phyloP scores from a whole-genome alignment of 129 eudicot species.

The Mikania micrantha region DNA sequence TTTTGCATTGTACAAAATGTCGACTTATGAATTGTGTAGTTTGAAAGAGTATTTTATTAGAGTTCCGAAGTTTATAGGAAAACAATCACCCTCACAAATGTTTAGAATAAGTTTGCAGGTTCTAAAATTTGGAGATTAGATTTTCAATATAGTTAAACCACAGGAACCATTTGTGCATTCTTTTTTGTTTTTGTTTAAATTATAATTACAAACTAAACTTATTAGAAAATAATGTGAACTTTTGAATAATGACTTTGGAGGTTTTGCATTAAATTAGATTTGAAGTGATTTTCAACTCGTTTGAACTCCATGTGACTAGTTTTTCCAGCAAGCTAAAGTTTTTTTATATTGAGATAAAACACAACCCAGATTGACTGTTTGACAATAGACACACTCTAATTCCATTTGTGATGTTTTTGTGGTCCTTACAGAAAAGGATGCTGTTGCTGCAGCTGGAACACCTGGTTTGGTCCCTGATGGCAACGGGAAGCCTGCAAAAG shows the following conservation, averaged over 20 bases:
- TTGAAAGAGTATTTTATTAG: too few species aligned
- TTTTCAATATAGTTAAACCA: too few species aligned
- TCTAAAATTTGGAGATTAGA: too few species aligned
- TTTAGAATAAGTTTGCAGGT: too few species aligned
- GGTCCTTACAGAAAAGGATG: conserved; percentile 61
- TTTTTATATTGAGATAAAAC: background rate
- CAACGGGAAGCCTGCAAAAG: conserved; percentile 59
- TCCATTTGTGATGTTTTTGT: background rate
- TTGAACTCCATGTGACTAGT: background rate
- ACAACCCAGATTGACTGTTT: background rate
- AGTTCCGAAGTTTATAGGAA: too few species aligned
- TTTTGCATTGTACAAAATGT: too few species aligned
- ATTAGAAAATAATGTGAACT: background rate
- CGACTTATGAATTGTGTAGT: too few species aligned
- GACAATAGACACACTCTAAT: background rate
- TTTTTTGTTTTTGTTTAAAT: too few species aligned
- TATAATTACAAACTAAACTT: background rate
- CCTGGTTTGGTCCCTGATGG: conserved; percentile 41
- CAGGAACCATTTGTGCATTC: too few species aligned
- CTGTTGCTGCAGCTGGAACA: conserved; percentile 44
- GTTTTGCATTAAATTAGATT: background rate
- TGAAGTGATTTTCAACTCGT: background rate
- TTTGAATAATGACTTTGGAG: background rate
- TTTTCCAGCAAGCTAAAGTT: too few species aligned
- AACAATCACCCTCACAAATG: too few species aligned